Evolutionary conservation across 495 filamentous ascomycete species (phyloP).

Genomic region (Parathielavia hyrcaniae): DNA sequence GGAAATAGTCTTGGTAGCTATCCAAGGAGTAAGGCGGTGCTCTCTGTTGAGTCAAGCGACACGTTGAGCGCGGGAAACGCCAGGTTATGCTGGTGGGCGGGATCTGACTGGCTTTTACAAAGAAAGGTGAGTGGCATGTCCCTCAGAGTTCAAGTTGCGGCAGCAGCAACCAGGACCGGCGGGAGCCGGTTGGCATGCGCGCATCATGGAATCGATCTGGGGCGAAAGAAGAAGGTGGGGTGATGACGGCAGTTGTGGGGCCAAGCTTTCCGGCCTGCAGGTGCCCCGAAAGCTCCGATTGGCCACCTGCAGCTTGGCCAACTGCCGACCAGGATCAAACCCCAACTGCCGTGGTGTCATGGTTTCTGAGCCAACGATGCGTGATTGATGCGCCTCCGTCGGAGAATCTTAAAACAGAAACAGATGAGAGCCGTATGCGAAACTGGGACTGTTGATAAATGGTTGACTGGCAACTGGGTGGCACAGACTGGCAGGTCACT

Average conservation of each 20-base stretch:
- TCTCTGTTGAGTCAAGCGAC: not conserved
- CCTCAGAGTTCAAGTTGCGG: too few relatives aligned
- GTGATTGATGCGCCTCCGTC: not conserved
- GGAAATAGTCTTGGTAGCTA: too few relatives aligned
- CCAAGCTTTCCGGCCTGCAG: conserved; percentile 4
- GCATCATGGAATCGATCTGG: conserved; percentile 19
- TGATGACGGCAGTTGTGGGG: conserved; percentile 23
- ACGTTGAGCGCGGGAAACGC: not conserved
- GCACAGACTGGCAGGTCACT: conserved; percentile 11
- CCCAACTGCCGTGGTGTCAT: not conserved
- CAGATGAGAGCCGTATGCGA: not conserved
- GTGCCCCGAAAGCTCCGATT: conserved; percentile 5
- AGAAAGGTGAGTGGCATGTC: too few relatives aligned
- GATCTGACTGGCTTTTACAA: conserved; percentile 6
- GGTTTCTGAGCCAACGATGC: not conserved
- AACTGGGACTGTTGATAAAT: not conserved
- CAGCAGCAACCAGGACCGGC: not conserved
- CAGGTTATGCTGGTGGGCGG: not conserved
- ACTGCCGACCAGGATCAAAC: not conserved
- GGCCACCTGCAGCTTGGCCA: not conserved
- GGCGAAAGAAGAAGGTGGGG: conserved; percentile 21
- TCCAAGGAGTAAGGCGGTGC: not conserved
- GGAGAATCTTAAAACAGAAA: not conserved
- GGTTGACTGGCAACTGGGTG: conserved; percentile 23
- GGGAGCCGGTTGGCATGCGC: conserved; percentile 10